Conservation (phyloP, 2,329 filamentous ascomycete genomes). For the Dothiorella sarmentorum region DNA sequence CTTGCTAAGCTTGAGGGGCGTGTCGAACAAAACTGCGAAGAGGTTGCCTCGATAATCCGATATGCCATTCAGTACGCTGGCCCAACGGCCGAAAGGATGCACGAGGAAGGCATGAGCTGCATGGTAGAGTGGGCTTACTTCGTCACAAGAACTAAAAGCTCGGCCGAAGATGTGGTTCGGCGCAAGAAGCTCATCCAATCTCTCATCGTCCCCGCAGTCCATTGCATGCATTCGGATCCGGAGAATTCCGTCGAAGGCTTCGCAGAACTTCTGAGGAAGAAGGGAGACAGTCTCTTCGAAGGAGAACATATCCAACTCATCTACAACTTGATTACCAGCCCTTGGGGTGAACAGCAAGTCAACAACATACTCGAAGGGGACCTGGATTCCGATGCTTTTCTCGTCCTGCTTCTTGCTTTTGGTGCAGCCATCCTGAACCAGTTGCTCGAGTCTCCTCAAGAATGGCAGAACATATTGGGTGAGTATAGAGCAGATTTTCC, state of each 20-base stretch:
- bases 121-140: conserved; percentile 17
- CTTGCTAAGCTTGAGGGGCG: conserved; percentile 2
- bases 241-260: conserved; percentile 62
- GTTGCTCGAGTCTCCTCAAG: conserved; percentile 26
- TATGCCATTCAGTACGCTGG: conserved; percentile 3
- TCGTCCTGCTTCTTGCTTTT: conserved; percentile 64
- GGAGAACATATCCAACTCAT: conserved; percentile 51
- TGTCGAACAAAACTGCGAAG: conserved; percentile 11
- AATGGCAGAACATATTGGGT: conserved; percentile 35
- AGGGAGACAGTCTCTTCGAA: conserved; percentile 60
- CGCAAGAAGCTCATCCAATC: conserved; percentile 12
- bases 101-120: conserved; percentile 13
- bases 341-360: conserved; percentile 58
- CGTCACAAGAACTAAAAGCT: conserved; percentile 8
- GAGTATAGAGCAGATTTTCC: conserved; percentile 19
- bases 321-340: conserved; percentile 53
- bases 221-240: conserved; percentile 27
- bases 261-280: conserved; percentile 60
- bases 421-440: conserved; percentile 61
- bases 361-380: conserved; percentile 56
- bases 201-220: conserved; percentile 15
- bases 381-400: conserved; percentile 63
- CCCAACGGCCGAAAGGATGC: not conserved
- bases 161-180: not conserved
- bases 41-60: not conserved